Conservation (phyloP, 257 asterid species). For the Ehretia macrophylla region DNA sequence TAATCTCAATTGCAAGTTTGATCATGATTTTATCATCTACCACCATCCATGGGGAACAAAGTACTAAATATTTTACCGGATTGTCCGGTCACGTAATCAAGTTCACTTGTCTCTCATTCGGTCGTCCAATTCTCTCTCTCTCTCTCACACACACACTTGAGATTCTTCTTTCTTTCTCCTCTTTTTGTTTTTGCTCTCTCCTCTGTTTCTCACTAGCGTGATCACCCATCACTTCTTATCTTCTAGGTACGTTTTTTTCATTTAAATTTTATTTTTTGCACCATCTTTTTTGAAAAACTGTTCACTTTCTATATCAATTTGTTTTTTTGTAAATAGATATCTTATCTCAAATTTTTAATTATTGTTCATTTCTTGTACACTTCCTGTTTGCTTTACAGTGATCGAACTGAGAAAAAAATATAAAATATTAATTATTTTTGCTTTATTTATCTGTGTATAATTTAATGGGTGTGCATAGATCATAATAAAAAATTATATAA, state of each 20-base stretch:
- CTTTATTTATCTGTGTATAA: not conserved
- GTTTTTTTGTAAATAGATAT: not conserved
- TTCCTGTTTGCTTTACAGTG: not conserved
- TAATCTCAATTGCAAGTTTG: no score
- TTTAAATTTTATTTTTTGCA: not conserved
- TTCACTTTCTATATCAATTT: not conserved
- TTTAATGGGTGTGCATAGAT: no score
- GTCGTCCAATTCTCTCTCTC: slow-evolving; percentile 7
- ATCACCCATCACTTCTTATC: slow-evolving; percentile 56
- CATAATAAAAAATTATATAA: no score
- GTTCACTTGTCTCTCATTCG: slow-evolving; percentile 11
- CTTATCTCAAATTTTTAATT: no score
- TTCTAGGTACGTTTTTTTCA: slow-evolving; percentile 36
- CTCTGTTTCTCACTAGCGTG: slow-evolving; percentile 21
- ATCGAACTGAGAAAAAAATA: no score
- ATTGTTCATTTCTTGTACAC: not conserved
- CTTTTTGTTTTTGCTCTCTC: not conserved
- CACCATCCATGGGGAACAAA: not conserved
- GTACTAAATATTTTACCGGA: slow-evolving; percentile 20
- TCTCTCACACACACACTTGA: slow-evolving; percentile 14
- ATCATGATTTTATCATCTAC: no score
- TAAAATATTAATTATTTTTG: not conserved
- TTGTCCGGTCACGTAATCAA: slow-evolving; percentile 24
- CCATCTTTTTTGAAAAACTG: not conserved
- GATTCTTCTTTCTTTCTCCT: slow-evolving; percentile 14